Conservation (phyloP, 805 yeast species). For the Maudiozyma pseudohumilis region DNA sequence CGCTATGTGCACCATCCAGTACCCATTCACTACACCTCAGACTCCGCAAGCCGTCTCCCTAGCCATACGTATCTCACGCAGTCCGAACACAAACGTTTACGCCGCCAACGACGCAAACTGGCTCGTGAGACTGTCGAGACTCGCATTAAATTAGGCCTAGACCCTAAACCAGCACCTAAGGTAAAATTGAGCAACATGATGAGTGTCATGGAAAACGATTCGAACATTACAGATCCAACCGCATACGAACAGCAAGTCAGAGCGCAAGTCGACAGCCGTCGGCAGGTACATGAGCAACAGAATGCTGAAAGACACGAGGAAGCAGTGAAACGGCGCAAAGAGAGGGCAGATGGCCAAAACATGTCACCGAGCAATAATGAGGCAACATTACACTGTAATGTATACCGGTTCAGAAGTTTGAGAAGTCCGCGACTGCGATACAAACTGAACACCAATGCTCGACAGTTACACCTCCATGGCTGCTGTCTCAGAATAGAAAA, state of each 20-base stretch:
- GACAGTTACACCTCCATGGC: constrained; percentile 61
- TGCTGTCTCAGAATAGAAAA: constrained; percentile 38
- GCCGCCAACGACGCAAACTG: constrained; percentile 58
- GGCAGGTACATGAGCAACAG: constrained; percentile 42
- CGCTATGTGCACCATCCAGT: constrained; percentile 72
- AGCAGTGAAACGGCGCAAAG: constrained; percentile 11
- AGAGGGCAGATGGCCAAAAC: constrained; percentile 2
- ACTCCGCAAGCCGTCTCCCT: constrained; percentile 32
- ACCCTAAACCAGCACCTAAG: constrained; percentile 84
- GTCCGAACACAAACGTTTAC: constrained; percentile 60
- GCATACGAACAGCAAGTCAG: constrained; percentile 65
- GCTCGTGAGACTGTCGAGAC: constrained; percentile 65
- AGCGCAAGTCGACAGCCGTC: constrained; percentile 56
- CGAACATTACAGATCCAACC: constrained; percentile 83
- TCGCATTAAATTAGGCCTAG: constrained; percentile 66
- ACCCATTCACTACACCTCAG: constrained; percentile 39
- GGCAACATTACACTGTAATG: constrained; percentile 29
- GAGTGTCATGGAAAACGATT: constrained; percentile 70
- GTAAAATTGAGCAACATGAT: constrained; percentile 75
- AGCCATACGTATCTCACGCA: constrained; percentile 58
- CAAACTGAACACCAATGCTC: constrained; percentile 74
- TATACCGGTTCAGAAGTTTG: constrained; percentile 46
- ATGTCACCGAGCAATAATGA: neutral
- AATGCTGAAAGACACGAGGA: constrained; percentile 48
- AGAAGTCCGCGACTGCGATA: constrained; percentile 57